A percentile compares a stretch with the other conserved stretches of the same genome.
Conservation (phyloP, 495 filamentous ascomycete species). For the Penicillium robsamsonii region DNA sequence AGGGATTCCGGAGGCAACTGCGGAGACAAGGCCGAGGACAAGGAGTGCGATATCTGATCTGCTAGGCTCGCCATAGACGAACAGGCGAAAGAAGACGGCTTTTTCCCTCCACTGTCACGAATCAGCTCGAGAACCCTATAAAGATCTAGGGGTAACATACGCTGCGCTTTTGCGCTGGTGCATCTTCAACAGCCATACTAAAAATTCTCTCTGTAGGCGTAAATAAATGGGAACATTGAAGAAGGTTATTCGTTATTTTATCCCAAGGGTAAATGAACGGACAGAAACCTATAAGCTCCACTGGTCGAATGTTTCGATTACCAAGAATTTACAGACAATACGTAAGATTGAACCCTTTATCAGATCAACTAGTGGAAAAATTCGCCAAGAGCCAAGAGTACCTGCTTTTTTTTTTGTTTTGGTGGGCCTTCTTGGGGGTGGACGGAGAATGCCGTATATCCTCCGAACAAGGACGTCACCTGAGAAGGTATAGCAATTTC, state of each 20-base stretch:
- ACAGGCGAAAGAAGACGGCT: constrained; percentile 2
- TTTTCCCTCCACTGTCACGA: constrained; percentile 1
- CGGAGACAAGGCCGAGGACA: constrained; percentile 47
- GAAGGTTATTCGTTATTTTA: neutral
- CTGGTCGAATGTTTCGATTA: neutral
- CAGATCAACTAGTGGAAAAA: neutral
- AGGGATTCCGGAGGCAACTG: constrained; percentile 61
- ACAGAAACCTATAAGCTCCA: neutral
- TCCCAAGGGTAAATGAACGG: neutral
- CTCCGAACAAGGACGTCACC: neutral
- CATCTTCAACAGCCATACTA: neutral
- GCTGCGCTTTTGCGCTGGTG: constrained; percentile 2
- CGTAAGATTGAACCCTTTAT: neutral
- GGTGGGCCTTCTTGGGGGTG: neutral
- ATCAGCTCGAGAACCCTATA: neutral
- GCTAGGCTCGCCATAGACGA: constrained; percentile 9
- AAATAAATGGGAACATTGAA: neutral
- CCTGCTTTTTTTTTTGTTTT: neutral
- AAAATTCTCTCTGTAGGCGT: neutral
- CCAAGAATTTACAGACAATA: neutral
- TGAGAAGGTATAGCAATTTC: neutral
- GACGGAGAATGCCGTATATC: neutral
- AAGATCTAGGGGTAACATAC: neutral
- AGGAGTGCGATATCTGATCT: constrained; percentile 46
- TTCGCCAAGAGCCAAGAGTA: neutral